Conservation (phyloP, 2,329 filamentous ascomycete species). For the Chrysoporthe cubensis region DNA sequence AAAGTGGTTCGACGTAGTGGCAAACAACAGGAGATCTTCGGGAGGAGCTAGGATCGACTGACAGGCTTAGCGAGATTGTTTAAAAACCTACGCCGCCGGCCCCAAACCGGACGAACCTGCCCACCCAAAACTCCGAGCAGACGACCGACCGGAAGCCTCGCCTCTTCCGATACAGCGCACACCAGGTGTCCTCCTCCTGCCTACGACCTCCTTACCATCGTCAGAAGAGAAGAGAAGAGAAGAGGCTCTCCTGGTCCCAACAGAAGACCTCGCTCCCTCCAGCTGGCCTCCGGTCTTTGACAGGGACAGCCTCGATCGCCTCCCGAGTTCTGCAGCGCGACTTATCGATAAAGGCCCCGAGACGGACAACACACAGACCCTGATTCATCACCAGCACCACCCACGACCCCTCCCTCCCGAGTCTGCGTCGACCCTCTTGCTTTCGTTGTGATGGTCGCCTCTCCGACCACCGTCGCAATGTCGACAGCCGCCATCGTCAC, state of each 20-base stretch:
- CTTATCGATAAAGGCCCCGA: conserved; percentile 25
- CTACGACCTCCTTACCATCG: background rate
- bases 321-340: conserved; percentile 7
- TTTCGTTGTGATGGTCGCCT: conserved; percentile 44
- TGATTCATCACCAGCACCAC: background rate
- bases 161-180: conserved; percentile 8
- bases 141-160: conserved; percentile 7
- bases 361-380: background rate
- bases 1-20: conserved; percentile 30
- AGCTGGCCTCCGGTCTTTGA: background rate
- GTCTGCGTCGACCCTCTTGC: background rate
- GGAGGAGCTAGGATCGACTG: conserved; percentile 26
- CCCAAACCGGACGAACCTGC: conserved; percentile 7
- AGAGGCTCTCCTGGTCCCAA: background rate
- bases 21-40: conserved; percentile 29
- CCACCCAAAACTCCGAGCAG: conserved; percentile 7
- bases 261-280: background rate
- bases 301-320: background rate
- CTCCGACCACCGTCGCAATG: conserved; percentile 45
- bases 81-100: conserved; percentile 22
- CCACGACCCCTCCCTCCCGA: background rate
- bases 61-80: conserved; percentile 27
- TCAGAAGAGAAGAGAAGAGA: background rate
- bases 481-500: conserved; percentile 45
- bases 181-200: background rate